Evolutionary conservation across 208 protist species (phyloP).

Genomic region (Herpetomonas samuelpessoai): DNA sequence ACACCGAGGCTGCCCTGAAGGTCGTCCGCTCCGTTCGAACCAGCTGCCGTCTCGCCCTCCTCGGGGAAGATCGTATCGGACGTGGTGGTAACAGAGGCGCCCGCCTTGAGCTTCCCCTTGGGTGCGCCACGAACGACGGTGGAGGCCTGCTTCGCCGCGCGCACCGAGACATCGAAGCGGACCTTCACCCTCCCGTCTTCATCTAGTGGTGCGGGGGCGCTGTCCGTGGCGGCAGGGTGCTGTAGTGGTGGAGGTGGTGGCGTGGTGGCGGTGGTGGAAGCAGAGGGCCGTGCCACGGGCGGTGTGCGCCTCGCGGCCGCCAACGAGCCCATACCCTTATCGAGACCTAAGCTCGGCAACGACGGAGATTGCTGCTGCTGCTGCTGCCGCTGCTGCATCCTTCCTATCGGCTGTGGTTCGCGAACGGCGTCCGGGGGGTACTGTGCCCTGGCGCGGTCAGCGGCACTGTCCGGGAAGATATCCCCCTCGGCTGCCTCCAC

Average conservation of each 20-base stretch:
- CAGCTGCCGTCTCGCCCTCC: too few relatives aligned
- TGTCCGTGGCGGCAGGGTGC: background rate
- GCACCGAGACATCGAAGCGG: background rate
- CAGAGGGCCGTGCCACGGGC: background rate
- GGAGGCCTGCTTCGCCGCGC: conserved; percentile 11
- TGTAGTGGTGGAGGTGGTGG: too few relatives aligned
- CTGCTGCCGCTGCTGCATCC: background rate
- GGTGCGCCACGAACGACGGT: conserved; percentile 1
- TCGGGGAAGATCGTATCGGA: too few relatives aligned
- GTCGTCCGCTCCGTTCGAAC: too few relatives aligned
- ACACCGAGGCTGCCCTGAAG: too few relatives aligned
- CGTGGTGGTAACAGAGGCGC: background rate
- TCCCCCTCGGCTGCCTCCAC: too few relatives aligned
- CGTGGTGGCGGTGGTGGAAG: background rate
- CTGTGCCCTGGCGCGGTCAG: too few relatives aligned
- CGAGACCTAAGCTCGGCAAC: background rate
- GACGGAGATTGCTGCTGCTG: background rate
- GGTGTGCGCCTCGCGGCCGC: background rate
- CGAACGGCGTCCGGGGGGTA: background rate
- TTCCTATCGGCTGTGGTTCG: too few relatives aligned
- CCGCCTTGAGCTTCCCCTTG: background rate
- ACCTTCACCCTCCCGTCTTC: background rate
- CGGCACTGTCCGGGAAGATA: too few relatives aligned
- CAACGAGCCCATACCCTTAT: too few relatives aligned
- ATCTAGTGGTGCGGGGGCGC: background rate